phyloP scores from a whole-genome alignment of 768 basidiomycete species.

The Tylopilus balloui region DNA sequence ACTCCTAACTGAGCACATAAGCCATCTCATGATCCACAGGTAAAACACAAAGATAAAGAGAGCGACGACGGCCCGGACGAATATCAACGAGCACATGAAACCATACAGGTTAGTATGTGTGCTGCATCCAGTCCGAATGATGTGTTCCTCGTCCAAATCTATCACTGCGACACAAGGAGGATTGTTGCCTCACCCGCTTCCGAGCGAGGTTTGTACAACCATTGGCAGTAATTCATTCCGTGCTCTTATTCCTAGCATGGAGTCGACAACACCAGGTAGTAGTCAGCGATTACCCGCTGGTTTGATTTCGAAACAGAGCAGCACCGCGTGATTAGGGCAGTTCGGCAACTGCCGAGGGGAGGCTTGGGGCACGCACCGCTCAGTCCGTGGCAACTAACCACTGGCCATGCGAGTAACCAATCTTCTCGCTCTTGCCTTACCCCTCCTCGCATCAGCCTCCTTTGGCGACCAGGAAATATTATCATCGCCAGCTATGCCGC shows the following conservation, averaged over 20 bases:
- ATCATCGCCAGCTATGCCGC: slow-evolving; percentile 16
- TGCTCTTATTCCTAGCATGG: too few species aligned
- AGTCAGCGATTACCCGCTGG: too few species aligned
- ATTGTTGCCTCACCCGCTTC: background rate
- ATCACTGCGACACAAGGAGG: background rate
- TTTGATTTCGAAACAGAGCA: too few species aligned
- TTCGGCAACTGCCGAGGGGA: background rate
- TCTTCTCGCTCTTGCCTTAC: slow-evolving; percentile 28
- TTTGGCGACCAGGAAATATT: slow-evolving; percentile 26
- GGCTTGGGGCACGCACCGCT: background rate
- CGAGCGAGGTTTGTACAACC: too few species aligned
- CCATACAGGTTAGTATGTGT: background rate
- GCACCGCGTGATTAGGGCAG: background rate
- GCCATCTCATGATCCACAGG: background rate
- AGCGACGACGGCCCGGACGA: background rate
- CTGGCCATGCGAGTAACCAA: slow-evolving; percentile 14
- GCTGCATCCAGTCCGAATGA: background rate
- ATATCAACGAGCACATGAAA: background rate
- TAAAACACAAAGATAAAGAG: background rate
- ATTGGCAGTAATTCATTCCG: too few species aligned
- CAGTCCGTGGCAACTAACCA: background rate
- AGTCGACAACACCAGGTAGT: too few species aligned
- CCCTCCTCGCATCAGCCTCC: slow-evolving; percentile 30
- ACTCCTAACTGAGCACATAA: too few species aligned
- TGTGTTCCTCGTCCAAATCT: background rate